Percentiles rank a stretch among this genome's conserved stretches.
Conservation (phyloP, 2,329 filamentous ascomycete species). For the Fusarium paranaense region DNA sequence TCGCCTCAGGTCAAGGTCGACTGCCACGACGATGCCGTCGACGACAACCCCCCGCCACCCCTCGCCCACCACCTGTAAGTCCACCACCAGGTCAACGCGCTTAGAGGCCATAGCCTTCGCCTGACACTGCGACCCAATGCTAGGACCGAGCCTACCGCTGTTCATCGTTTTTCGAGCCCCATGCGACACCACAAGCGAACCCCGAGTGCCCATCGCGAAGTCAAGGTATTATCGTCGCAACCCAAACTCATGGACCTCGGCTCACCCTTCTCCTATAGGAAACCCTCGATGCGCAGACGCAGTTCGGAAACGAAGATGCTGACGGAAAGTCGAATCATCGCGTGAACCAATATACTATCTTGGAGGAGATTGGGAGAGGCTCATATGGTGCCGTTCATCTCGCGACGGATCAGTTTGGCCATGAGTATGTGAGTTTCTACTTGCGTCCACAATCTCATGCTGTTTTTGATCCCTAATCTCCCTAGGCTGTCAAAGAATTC, state of each 20-base stretch:
- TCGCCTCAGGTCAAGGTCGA: conserved; percentile 49
- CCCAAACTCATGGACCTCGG: neutral
- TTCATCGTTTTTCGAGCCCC: conserved; percentile 62
- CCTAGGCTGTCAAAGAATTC: conserved; percentile 94
- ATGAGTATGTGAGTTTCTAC: conserved; percentile 81
- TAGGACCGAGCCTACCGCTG: conserved; percentile 58
- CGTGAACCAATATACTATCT: conserved; percentile 95
- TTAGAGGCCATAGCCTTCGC: conserved; percentile 4
- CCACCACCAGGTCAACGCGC: neutral
- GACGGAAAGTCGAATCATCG: conserved; percentile 85
- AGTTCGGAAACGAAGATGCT: conserved; percentile 86
- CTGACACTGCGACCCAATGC: conserved; percentile 3
- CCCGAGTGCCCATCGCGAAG: conserved; percentile 67
- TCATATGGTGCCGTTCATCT: conserved; percentile 95
- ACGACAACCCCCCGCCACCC: conserved; percentile 45
- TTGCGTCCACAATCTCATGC: neutral
- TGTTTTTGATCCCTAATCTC: conserved; percentile 22
- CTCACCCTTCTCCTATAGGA: conserved; percentile 65
- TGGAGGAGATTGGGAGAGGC: conserved; percentile 95
- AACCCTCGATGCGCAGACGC: conserved; percentile 89
- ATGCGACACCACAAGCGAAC: conserved; percentile 69
- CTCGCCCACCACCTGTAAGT: conserved; percentile 58
- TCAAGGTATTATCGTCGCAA: conserved; percentile 60
- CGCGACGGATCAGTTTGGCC: conserved; percentile 88
- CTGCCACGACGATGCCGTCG: conserved; percentile 42